These are phyloP conservation scores for Metarhizium robertsii DNA, from an alignment of 2,329 filamentous ascomycete species.

Conservation along the genomic window DNA sequence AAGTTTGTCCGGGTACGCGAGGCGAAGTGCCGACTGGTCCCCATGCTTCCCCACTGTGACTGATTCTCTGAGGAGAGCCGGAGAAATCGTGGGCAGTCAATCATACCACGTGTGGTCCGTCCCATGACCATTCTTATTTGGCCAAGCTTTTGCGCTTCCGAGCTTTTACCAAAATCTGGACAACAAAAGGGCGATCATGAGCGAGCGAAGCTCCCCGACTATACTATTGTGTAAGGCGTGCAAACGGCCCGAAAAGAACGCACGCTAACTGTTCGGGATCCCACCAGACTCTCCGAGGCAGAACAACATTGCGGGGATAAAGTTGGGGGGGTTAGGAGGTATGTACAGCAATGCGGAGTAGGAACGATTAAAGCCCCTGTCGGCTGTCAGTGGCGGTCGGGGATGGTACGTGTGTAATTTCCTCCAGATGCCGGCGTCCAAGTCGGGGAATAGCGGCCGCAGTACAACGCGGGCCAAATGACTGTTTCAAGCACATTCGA, in stretches of 20 bases:
- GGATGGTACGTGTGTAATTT: not conserved
- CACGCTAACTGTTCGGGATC: not conserved
- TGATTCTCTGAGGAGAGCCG: not conserved
- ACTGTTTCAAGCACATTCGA: not conserved
- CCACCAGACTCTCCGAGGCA: not conserved
- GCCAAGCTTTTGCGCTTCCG: not conserved
- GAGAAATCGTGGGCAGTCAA: not conserved
- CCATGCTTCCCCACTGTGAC: too few species aligned
- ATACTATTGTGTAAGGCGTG: not conserved
- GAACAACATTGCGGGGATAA: not conserved
- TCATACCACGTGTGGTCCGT: too few species aligned
- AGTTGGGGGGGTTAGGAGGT: not conserved
- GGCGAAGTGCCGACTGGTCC: too few species aligned
- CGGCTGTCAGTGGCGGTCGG: not conserved
- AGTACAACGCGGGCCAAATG: not conserved
- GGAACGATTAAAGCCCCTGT: too few species aligned
- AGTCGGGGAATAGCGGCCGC: not conserved
- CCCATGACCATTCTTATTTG: too few species aligned
- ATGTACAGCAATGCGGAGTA: not conserved
- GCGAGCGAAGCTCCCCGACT: not conserved
- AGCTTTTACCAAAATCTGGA: not conserved
- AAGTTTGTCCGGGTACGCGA: not conserved
- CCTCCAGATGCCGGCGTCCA: not conserved
- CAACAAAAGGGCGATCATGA: not conserved
- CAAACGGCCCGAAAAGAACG: slow-evolving; percentile 4